Conservation (phyloP, 441 rosid species). For the Populus tomentosa region DNA sequence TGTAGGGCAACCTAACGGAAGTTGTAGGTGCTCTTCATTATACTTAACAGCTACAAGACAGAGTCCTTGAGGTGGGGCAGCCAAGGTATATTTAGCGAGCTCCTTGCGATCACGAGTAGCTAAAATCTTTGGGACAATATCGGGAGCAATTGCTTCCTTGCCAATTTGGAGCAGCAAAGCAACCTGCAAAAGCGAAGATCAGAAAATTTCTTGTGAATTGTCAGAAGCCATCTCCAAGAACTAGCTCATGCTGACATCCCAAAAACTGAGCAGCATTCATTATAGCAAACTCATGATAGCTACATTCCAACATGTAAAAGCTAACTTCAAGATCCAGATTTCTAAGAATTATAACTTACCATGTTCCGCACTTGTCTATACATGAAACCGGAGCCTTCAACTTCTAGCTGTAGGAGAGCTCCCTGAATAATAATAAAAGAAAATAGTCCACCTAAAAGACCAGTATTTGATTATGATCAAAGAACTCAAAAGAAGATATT, state of each 20-base stretch:
- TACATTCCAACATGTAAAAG: background rate
- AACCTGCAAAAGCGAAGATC: slow-evolving; percentile 38
- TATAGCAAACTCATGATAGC: background rate
- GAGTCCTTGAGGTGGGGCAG: slow-evolving; percentile 82
- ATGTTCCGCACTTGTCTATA: slow-evolving; percentile 92
- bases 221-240: background rate
- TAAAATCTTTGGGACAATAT: slow-evolving; percentile 52
- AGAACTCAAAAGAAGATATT: background rate
- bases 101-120: background rate
- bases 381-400: slow-evolving; percentile 86
- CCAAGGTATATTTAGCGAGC: slow-evolving; percentile 52
- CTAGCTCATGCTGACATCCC: background rate
- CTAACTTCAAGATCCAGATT: background rate
- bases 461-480: background rate
- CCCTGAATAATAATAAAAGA: slow-evolving; percentile 41
- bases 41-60: slow-evolving; percentile 63
- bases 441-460: background rate
- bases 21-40: slow-evolving; percentile 53
- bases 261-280: slow-evolving; percentile 1
- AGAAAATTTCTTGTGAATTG: background rate
- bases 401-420: slow-evolving; percentile 71
- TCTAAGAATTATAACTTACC: slow-evolving; percentile 32
- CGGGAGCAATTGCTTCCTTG: slow-evolving; percentile 70
- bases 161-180: slow-evolving; percentile 80
- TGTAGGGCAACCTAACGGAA: slow-evolving; percentile 55